A percentile compares a stretch with the other conserved stretches of the same genome.
phyloP scores from a whole-genome alignment of 2,329 filamentous ascomycete species.

The Hypoxylon sp. region DNA sequence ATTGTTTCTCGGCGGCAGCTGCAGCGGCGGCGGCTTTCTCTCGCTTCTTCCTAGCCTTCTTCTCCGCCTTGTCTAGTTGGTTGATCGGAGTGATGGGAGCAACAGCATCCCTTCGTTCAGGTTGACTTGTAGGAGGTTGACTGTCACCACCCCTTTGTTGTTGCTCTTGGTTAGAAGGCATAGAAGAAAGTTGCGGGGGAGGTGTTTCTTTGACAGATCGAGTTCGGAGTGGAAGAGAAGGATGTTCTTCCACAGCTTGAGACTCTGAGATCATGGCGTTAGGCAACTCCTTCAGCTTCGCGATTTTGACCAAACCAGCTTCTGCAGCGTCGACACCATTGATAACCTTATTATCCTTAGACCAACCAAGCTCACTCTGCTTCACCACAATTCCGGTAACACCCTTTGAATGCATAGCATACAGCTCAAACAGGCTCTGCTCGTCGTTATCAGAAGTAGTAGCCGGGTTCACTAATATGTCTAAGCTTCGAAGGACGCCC shows the following conservation, averaged over 20 bases:
- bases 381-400: constrained; percentile 92
- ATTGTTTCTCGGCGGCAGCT: constrained; percentile 62
- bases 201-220: constrained; percentile 51
- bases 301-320: constrained; percentile 80
- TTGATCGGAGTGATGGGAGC: constrained; percentile 49
- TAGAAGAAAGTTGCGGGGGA: constrained; percentile 41
- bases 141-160: constrained; percentile 49
- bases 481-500: constrained; percentile 88
- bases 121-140: constrained; percentile 36
- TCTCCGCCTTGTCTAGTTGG: constrained; percentile 54
- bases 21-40: constrained; percentile 71
- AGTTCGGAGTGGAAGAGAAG: constrained; percentile 50
- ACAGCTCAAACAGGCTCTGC: constrained; percentile 89
- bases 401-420: constrained; percentile 97
- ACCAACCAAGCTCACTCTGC: constrained; percentile 92
- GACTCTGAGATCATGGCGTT: constrained; percentile 63
- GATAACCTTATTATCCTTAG: constrained; percentile 88
- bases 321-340: constrained; percentile 82
- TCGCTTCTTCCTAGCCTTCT: constrained; percentile 54
- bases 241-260: constrained; percentile 61
- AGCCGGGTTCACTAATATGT: constrained; percentile 83
- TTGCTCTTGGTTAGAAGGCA: constrained; percentile 46
- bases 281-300: constrained; percentile 73
- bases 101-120: constrained; percentile 53
- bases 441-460: constrained; percentile 75